Conservation (phyloP, 257 asterid genomes). For the Anisodus tanguticus region DNA sequence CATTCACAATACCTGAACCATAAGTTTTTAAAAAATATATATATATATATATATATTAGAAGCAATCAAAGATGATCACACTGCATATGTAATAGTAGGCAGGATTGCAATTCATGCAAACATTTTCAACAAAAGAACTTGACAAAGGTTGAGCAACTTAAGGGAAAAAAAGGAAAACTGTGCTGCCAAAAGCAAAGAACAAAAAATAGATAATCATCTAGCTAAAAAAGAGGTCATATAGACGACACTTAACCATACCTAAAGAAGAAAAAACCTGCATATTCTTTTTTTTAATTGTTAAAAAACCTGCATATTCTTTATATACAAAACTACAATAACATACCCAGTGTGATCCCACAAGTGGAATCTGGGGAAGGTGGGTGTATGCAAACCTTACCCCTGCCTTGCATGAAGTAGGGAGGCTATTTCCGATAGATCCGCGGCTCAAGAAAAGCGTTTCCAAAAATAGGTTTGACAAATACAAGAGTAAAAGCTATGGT, state of each 20-base stretch:
- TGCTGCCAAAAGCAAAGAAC: conserved; percentile 27
- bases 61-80: conserved; percentile 1
- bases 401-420: too few species aligned
- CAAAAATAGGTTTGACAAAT: too few species aligned
- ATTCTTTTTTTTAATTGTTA: background rate
- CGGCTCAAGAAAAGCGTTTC: too few species aligned
- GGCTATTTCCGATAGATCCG: too few species aligned
- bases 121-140: background rate
- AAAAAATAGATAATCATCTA: background rate
- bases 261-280: conserved; percentile 21
- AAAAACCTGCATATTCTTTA: background rate
- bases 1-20: conserved; percentile 44
- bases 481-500: too few species aligned
- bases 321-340: background rate
- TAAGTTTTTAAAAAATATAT: background rate
- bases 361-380: too few species aligned
- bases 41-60: background rate
- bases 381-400: too few species aligned
- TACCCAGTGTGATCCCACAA: too few species aligned
- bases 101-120: background rate
- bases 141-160: conserved; percentile 2
- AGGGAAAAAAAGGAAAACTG: conserved; percentile 12
- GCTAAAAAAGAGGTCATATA: background rate
- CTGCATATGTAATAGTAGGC: background rate
- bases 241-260: conserved; percentile 6